These are phyloP conservation scores for Boletales sp. DNA, from an alignment of 768 basidiomycete species.

Conservation along the genomic window DNA sequence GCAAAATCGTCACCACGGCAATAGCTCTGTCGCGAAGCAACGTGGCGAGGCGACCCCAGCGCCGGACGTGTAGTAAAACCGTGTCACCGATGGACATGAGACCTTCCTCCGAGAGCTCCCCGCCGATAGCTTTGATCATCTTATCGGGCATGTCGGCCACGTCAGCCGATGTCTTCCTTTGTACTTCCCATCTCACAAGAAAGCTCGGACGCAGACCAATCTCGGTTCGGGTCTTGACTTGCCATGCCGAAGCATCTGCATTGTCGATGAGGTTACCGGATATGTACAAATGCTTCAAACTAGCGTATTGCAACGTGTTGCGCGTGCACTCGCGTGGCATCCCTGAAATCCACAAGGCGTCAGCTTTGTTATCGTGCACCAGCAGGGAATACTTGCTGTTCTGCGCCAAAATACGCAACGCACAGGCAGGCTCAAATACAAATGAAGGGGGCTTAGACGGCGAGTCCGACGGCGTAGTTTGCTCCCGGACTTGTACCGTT, in stretches of 20 bases:
- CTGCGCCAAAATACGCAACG: slow-evolving; percentile 15
- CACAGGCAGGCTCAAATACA: slow-evolving; percentile 22
- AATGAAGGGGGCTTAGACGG: slow-evolving; percentile 2
- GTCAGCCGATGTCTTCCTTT: not conserved
- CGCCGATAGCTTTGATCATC: slow-evolving; percentile 15
- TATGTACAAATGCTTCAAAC: slow-evolving; percentile 10
- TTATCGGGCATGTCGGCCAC: slow-evolving; percentile 14
- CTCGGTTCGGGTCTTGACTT: slow-evolving; percentile 11
- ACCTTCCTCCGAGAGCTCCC: slow-evolving; percentile 9
- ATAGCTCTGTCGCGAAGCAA: not conserved
- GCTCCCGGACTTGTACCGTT: too few species aligned
- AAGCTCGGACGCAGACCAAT: not conserved
- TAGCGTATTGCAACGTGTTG: slow-evolving; percentile 3
- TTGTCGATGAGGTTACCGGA: slow-evolving; percentile 10
- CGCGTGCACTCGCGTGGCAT: not conserved
- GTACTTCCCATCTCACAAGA: not conserved
- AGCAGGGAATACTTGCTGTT: slow-evolving; percentile 2
- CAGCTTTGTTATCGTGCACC: not conserved
- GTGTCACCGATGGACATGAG: slow-evolving; percentile 14
- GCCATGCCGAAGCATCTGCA: slow-evolving; percentile 11
- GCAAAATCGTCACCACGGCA: too few species aligned
- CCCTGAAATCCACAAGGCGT: slow-evolving; percentile 2
- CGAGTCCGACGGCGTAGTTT: not conserved
- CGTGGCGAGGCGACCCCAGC: slow-evolving; percentile 13
- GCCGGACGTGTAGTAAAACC: slow-evolving; percentile 13